Base-by-base conservation (phyloP, 2,329 filamentous ascomycete genomes). In the Ophiostoma sp. region DNA sequence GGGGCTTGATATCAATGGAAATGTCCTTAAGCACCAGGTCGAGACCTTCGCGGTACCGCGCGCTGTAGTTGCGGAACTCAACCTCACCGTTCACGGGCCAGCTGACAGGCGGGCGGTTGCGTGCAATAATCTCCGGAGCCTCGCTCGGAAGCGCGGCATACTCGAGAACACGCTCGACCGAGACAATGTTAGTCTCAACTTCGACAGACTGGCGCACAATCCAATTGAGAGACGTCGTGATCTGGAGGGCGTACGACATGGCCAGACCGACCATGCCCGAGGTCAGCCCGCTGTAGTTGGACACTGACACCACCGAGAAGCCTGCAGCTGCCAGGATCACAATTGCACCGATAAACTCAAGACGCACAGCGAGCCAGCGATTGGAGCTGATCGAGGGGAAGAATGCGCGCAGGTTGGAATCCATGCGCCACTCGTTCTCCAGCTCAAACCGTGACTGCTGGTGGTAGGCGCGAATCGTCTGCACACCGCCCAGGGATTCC, bases 131-230 rank as follows among this genome's bases (percentile, higher is more conserved):
- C 79, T 99, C 95, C 8, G 94, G 93, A 68, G 95, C 94, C 82
- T 99, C 95, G 79, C 91, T 95, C 35, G 94, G 94, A 73, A 99
- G 85, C 68, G 87, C 86, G 71, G 94, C 92, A 81, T 99, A 99
- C 80, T 99, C 96, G 67, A 99, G 88, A 67, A 99, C 94, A 77
- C 95, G 91, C 84, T 99, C 95, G 52, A 99, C 95, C 11, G 94
- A 97, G 65, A 99, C 94, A 77, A 99, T 99, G 80, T 99, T 99
- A n/a, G 94, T 98, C 84, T 99, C 96, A n/a, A 99, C 95, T 80
- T 99, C 96, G 44, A 99, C 95, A 0, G 94, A 97, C 81, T 99
- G 95, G 71, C 96, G 89, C 68, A 99, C 95, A 77, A 99, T 97
- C 95, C 95, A 99, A 83, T 98, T 99, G 76, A 99, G 86, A 48